Conservation (phyloP, 192 early-diverging fungal species). For the Chytriomyces sp. region DNA sequence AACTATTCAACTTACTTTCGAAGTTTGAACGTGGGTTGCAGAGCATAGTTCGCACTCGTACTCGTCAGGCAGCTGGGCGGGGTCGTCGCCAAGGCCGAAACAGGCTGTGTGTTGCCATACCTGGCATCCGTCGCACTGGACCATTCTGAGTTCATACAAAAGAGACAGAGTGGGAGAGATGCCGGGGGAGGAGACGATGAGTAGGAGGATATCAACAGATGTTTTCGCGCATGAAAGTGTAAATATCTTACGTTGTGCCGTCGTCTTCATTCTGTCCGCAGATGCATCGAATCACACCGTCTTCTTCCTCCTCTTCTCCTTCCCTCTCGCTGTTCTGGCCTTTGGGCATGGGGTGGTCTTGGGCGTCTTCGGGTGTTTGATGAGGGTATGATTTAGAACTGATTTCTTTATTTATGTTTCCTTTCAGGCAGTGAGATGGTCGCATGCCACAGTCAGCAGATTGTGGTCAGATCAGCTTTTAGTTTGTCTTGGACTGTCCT, state of each 20-base stretch:
- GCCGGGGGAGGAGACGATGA: no score
- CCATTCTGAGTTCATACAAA: slow-evolving; percentile 31
- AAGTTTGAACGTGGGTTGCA: slow-evolving; percentile 65
- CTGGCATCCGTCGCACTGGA: slow-evolving; percentile 91
- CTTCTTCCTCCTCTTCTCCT: slow-evolving; percentile 60
- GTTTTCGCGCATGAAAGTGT: neutral
- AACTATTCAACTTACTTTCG: slow-evolving; percentile 25
- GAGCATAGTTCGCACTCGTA: slow-evolving; percentile 88
- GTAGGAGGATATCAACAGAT: no score
- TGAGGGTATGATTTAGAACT: no score
- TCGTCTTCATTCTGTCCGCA: slow-evolving; percentile 90
- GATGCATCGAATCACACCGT: slow-evolving; percentile 95
- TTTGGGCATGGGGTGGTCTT: no score
- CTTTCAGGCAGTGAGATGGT: no score
- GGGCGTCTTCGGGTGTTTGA: no score
- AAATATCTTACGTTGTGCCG: slow-evolving; percentile 74
- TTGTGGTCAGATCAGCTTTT: no score
- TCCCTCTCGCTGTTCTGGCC: no score
- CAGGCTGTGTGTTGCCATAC: slow-evolving; percentile 97
- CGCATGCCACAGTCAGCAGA: no score
- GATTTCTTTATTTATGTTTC: no score
- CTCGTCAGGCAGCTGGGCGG: slow-evolving; percentile 79
- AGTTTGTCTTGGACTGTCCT: no score
- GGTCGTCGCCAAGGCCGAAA: slow-evolving; percentile 63
- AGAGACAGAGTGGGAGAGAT: neutral